Base-by-base conservation (phyloP, 2,329 filamentous ascomycete genomes). In the Rhinocladiella mackenziei region DNA sequence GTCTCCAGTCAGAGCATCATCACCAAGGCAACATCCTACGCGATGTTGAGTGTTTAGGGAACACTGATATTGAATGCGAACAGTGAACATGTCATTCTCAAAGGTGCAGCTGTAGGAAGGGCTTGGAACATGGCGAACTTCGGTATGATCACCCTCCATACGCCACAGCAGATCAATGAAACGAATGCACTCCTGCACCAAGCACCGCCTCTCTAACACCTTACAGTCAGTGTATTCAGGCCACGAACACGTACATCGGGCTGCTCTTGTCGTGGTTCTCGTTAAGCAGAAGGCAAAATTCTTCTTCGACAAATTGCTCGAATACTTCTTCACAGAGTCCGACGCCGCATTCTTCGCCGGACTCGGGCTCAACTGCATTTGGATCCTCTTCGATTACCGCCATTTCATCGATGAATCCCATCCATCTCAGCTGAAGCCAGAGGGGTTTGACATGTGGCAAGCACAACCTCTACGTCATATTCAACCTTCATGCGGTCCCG, bases 341-440 rank as follows among this genome's bases (percentile, higher is more conserved):
- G 78, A 81, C 48, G 77, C 77, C 18, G 68, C 71, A 18, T 80
- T 77, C 59, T 76, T 78, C 50, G 70, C 74, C 0, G 72, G 65
- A 0, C 56, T 77, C 2, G 74, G 74, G 0, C 60, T 80, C 14
- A 80, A 80, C 57, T 80, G 74, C 56, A 64, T 80, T 2, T 70
- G 77, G 0, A 60, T 81, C 2, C 76, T 77, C 0, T 78, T 81
- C 60, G 81, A 81, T 56, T 78, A 80, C 54, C 70, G 71, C 1
- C 69, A 72, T 55, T 68, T 73, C 38, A 67, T 70, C 41, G 67
- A 72, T 53, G 23, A 26, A 7, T 7, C 11, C 7, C 7, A 26
- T 11, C 23, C 23, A 11, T 7, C 7, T 7, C 7, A 7, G 23
- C 11, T 26, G 23, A 26, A 26, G 23, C 7, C 7, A 26, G 23